A percentile compares a stretch with the other conserved stretches of the same genome.
Conservation (phyloP, 192 early-diverging fungal species). For the Pilaira anomala region DNA sequence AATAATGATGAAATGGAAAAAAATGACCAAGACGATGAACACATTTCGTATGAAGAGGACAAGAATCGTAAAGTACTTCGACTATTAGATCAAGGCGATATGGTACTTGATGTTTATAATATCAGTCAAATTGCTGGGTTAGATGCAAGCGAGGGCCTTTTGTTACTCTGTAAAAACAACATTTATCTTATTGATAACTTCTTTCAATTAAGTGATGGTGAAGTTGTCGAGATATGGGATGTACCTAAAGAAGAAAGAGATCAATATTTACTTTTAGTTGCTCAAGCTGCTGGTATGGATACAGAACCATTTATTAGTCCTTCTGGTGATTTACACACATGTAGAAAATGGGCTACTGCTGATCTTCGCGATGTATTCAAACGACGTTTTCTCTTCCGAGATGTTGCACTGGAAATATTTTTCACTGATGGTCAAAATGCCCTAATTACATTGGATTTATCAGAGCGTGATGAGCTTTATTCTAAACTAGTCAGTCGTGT, state of each 20-base stretch:
- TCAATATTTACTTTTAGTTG: constrained; percentile 54
- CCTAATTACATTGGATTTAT: constrained; percentile 65
- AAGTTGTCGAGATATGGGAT: constrained; percentile 70
- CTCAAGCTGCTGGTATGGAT: constrained; percentile 44
- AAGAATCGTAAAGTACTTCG: constrained; percentile 70
- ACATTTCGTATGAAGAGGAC: constrained; percentile 59
- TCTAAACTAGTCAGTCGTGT: constrained; percentile 55
- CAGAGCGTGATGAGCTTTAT: constrained; percentile 66
- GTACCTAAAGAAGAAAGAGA: constrained; percentile 61
- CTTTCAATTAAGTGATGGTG: constrained; percentile 58
- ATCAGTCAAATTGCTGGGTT: constrained; percentile 62
- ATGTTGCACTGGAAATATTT: constrained; percentile 78
- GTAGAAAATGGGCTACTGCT: constrained; percentile 49
- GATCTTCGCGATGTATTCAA: constrained; percentile 68
- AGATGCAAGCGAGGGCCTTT: constrained; percentile 67
- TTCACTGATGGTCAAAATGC: constrained; percentile 72
- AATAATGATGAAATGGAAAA: constrained; percentile 15
- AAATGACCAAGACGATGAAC: constrained; percentile 42
- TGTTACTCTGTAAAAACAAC: constrained; percentile 65
- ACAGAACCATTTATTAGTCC: constrained; percentile 33
- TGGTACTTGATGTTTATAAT: constrained; percentile 69
- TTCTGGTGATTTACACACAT: constrained; percentile 45
- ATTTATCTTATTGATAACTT: constrained; percentile 75
- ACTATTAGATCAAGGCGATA: constrained; percentile 65
- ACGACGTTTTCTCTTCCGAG: constrained; percentile 59